These are phyloP conservation scores for Hippophae tibetana DNA, from an alignment of 306 rosid genomes.

Conservation along the genomic window DNA sequence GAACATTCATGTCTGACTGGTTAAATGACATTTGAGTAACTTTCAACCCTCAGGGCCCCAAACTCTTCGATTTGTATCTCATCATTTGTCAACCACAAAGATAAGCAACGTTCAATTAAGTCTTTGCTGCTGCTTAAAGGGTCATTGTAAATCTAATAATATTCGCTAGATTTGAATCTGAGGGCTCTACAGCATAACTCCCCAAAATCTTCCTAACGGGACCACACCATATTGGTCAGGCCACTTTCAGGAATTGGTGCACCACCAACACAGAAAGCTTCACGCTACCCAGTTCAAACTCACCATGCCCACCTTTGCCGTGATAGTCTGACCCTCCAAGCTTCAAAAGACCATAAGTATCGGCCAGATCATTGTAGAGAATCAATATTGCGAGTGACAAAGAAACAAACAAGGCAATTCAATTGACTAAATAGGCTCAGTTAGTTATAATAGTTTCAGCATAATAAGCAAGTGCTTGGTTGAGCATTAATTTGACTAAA, in stretches of 20 bases:
- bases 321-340: slow-evolving; percentile 97
- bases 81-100: slow-evolving; percentile 62
- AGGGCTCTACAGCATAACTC: slow-evolving; percentile 62
- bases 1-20: slow-evolving; percentile 7
- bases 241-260: slow-evolving; percentile 64
- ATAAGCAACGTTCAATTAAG: slow-evolving; percentile 62
- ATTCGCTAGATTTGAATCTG: slow-evolving; percentile 57
- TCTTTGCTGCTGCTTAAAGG: slow-evolving; percentile 41
- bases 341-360: slow-evolving; percentile 61
- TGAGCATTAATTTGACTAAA: too few species aligned
- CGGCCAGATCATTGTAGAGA: slow-evolving; percentile 69
- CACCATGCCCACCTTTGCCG: slow-evolving; percentile 73
- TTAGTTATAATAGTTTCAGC: too few species aligned
- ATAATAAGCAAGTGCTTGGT: too few species aligned
- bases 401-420: background rate
- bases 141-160: slow-evolving; percentile 56
- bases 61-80: slow-evolving; percentile 66
- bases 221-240: slow-evolving; percentile 74
- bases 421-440: too few species aligned
- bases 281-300: slow-evolving; percentile 86
- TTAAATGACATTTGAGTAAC: slow-evolving; percentile 46
- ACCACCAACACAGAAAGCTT: slow-evolving; percentile 67
- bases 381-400: background rate
- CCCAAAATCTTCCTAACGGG: slow-evolving; percentile 57
- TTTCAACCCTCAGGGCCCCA: slow-evolving; percentile 54